Percentiles rank a stretch among this genome's conserved stretches.
Conservation (phyloP, 805 yeast genomes). For the Yamadazyma paraphyllophila region DNA sequence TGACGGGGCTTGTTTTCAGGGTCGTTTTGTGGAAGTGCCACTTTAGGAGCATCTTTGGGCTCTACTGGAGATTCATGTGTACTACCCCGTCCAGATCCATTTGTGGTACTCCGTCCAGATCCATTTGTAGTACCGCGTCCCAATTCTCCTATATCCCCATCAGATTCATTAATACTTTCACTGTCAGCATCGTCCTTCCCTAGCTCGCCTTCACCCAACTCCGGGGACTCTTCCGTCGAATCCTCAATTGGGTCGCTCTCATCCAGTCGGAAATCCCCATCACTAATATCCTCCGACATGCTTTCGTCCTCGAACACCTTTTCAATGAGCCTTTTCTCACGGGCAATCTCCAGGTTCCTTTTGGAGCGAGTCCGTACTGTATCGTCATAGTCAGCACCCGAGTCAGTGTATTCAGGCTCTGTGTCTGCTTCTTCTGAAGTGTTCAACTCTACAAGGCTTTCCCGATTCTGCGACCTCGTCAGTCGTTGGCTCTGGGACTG, state of each 20-base stretch:
- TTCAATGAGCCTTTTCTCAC: conserved; percentile 2
- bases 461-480: not conserved
- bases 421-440: not conserved
- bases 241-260: not conserved
- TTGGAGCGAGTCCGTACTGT: not conserved
- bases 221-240: not conserved
- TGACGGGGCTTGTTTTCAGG: no score
- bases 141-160: no score
- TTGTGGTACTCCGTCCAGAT: no score
- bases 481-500: not conserved
- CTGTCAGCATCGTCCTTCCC: no score
- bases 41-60: not conserved
- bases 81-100: no score
- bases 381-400: not conserved
- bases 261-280: conserved; percentile 1
- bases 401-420: conserved; percentile 1
- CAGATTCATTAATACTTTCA: no score
- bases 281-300: not conserved
- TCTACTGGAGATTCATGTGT: no score
- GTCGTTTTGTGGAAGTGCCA: no score
- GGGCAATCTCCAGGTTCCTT: conserved; percentile 1
- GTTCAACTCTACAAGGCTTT: not conserved
- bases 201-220: no score
- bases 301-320: conserved; percentile 7
- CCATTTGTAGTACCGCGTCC: no score